Conservation (phyloP, 331 rosid species). For the Pyracantha coccinea region DNA sequence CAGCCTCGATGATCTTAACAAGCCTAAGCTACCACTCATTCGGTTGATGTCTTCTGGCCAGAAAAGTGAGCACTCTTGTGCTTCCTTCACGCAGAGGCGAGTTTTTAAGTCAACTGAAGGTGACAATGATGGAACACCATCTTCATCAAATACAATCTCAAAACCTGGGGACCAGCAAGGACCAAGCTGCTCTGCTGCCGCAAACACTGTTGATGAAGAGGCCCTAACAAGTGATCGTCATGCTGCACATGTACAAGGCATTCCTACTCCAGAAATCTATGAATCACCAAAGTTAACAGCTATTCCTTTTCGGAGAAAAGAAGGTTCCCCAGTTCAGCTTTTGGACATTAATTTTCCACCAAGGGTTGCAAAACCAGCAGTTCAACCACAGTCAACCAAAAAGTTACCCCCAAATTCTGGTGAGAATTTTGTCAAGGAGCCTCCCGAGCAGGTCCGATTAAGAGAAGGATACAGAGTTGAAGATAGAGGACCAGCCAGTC, state of each 20-base stretch:
- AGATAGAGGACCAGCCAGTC: slow-evolving; percentile 20
- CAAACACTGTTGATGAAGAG: slow-evolving; percentile 57
- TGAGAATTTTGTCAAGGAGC: slow-evolving; percentile 29
- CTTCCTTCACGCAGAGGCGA: slow-evolving; percentile 73
- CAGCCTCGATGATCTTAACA: slow-evolving; percentile 91
- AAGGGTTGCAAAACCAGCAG: slow-evolving; percentile 33
- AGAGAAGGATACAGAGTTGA: slow-evolving; percentile 31
- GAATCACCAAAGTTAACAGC: slow-evolving; percentile 86
- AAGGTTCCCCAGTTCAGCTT: slow-evolving; percentile 56
- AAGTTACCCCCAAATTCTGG: slow-evolving; percentile 28
- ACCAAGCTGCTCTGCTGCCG: slow-evolving; percentile 45
- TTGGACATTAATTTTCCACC: slow-evolving; percentile 95
- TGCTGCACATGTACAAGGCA: slow-evolving; percentile 62
- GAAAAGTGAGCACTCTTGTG: slow-evolving; percentile 84
- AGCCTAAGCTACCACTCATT: slow-evolving; percentile 82
- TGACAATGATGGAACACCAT: slow-evolving; percentile 58
- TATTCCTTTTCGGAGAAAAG: slow-evolving; percentile 50
- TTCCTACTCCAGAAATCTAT: slow-evolving; percentile 94
- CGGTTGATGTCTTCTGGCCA: slow-evolving; percentile 81
- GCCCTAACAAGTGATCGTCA: slow-evolving; percentile 28
- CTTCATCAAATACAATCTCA: slow-evolving; percentile 55
- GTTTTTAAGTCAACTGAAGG: slow-evolving; percentile 76
- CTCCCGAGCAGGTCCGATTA: slow-evolving; percentile 31
- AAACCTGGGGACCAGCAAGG: slow-evolving; percentile 45
- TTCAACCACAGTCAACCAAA: slow-evolving; percentile 27